These are phyloP conservation scores for Zopfia rhizophila DNA, from an alignment of 2,329 filamentous ascomycete species.

Conservation along the genomic window DNA sequence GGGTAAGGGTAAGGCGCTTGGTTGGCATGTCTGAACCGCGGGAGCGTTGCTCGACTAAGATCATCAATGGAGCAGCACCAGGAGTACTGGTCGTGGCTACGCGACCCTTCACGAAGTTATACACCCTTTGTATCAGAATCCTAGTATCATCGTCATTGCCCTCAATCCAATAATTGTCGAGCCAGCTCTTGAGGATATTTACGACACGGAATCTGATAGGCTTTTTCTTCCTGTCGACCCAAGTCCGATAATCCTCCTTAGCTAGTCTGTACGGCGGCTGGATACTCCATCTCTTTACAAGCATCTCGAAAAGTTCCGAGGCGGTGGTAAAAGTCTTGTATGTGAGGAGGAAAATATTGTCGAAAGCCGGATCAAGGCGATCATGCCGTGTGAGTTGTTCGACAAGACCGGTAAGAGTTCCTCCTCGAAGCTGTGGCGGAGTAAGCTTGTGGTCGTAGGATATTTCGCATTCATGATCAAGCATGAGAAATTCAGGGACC, in stretches of 20 bases:
- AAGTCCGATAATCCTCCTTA: slow-evolving; percentile 80
- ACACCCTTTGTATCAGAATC: slow-evolving; percentile 86
- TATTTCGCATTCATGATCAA: slow-evolving; percentile 89
- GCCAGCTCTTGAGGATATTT: slow-evolving; percentile 98
- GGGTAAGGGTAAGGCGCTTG: slow-evolving; percentile 86
- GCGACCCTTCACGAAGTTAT: slow-evolving; percentile 89
- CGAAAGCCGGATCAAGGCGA: slow-evolving; percentile 93
- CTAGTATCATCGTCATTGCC: slow-evolving; percentile 84
- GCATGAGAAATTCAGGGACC: slow-evolving; percentile 81
- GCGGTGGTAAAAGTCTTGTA: slow-evolving; percentile 95
- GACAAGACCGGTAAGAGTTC: slow-evolving; percentile 86
- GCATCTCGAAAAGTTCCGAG: slow-evolving; percentile 87
- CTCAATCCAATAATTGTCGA: slow-evolving; percentile 99
- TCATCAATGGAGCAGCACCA: slow-evolving; percentile 84
- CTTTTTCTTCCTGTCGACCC: slow-evolving; percentile 95
- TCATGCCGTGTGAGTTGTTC: slow-evolving; percentile 97
- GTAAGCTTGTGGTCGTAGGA: slow-evolving; percentile 87
- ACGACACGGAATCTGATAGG: slow-evolving; percentile 95
- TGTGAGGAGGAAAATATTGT: slow-evolving; percentile 98
- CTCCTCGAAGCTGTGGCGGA: slow-evolving; percentile 82
- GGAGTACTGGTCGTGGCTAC: slow-evolving; percentile 94
- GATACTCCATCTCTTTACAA: slow-evolving; percentile 91
- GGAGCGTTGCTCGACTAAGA: slow-evolving; percentile 87
- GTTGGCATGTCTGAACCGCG: slow-evolving; percentile 87
- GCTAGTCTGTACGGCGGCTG: slow-evolving; percentile 87